Evolutionary conservation across 306 rosid species (phyloP).

Genomic region (Fragaria iinumae): DNA sequence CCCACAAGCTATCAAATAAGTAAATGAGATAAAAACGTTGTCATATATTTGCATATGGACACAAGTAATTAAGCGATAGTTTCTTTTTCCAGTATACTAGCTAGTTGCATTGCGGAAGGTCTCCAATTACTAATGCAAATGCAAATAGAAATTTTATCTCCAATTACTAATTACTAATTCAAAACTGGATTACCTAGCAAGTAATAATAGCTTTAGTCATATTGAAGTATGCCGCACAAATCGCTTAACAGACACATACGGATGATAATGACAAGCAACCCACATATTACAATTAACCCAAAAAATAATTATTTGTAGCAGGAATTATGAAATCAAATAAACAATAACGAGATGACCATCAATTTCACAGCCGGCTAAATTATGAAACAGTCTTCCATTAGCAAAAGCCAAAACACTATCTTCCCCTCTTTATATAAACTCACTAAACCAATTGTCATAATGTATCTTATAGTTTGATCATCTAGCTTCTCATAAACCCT

Average conservation of each 20-base stretch:
- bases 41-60: background rate
- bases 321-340: background rate
- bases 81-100: background rate
- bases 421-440: slow-evolving; percentile 29
- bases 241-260: background rate
- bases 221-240: slow-evolving; percentile 11
- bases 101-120: background rate
- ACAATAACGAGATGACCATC: slow-evolving; percentile 26
- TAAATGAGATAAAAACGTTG: background rate
- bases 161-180: no score
- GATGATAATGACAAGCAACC: slow-evolving; percentile 14
- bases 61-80: background rate
- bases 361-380: slow-evolving; percentile 64
- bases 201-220: background rate
- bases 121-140: background rate
- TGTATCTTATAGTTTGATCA: slow-evolving; percentile 3
- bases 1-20: background rate
- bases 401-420: slow-evolving; percentile 48
- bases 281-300: background rate
- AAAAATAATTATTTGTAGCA: background rate
- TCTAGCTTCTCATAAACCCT: slow-evolving; percentile 7
- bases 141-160: background rate
- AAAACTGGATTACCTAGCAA: background rate
- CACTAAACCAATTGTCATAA: slow-evolving; percentile 18
- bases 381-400: slow-evolving; percentile 33